Base-by-base conservation (phyloP, 148 eudicot species). In the Nepenthes gracilis region DNA sequence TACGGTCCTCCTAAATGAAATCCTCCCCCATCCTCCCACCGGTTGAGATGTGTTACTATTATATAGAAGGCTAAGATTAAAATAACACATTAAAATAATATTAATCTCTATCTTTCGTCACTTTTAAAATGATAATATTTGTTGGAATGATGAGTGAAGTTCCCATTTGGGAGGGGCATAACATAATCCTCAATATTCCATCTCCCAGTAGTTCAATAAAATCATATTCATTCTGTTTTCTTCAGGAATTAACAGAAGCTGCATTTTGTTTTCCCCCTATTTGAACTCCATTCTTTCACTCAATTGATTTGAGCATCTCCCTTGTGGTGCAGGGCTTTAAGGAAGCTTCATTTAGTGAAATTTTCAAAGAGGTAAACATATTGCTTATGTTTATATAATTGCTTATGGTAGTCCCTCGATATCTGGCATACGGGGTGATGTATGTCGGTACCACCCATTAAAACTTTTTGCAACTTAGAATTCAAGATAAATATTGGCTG, bases 361-460 rank as follows among this genome's bases (percentile, higher is more conserved):
- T 85, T 60, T 90, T 90, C 70, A 85, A 85, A 71, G 95, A 90
- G 97, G 97, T 87, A 61, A 84, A 85, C 61, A 56, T 33, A 58
- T 60, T 33, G 55, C 13, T 11, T 5, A 11, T 11, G 11, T 9
- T 45, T 12, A 35, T 58, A 36, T 10, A 43, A 34, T 57, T 23
- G 10, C 14, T 43, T 23, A 23, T 23, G 23, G 23, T 23, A 23
- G 23, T 23, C 23, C 23, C 23, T 0, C 23, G 23, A 23, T 23
- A 23, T 23, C 23, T 23, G 23, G 0, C 14, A 45, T 47, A n/a
- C 43, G 50, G 52, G 5, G n/a, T 58, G 43, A 7, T 10, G 14
- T 60, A 33, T 23, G 35, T 35, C 14, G 49, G 49, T 43, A 23
- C 12, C 43, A 12, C 1, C 37, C 1, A 38, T 43, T 4, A 12